These are phyloP conservation scores for Albizia julibrissin DNA, from an alignment of 306 rosid species.

Conservation along the genomic window DNA sequence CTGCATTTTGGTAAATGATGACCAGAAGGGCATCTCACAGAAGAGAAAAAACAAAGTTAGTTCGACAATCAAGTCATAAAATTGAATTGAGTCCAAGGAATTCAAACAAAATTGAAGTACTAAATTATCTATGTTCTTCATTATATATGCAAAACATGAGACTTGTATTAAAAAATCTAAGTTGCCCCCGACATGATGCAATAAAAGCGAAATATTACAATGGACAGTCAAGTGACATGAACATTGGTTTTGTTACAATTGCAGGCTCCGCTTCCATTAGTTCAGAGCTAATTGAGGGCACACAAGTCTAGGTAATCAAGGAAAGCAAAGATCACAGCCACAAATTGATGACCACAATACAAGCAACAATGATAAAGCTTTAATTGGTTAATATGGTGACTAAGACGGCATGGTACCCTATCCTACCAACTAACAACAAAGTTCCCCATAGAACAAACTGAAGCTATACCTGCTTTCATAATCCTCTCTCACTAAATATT, in stretches of 20 bases:
- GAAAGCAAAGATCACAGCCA: background rate
- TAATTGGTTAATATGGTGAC: background rate
- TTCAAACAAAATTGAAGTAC: background rate
- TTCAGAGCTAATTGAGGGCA: background rate
- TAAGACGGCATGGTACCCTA: background rate
- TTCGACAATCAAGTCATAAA: constrained; percentile 44
- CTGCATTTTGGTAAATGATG: constrained; percentile 90
- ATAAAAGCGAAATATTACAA: background rate
- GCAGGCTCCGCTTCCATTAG: background rate
- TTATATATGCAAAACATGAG: background rate
- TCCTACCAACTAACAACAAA: background rate
- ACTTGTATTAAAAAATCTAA: background rate
- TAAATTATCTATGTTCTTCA: background rate
- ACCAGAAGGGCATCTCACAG: constrained; percentile 97
- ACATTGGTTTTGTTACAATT: background rate
- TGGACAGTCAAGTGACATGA: background rate
- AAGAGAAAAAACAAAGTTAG: constrained; percentile 98
- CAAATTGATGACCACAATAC: background rate
- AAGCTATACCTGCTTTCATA: background rate
- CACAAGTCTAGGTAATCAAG: background rate
- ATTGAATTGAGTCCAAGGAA: background rate
- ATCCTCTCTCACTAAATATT: background rate
- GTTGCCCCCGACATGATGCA: background rate
- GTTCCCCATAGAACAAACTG: background rate
- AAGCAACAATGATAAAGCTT: no score